A percentile compares a stretch with the other conserved stretches of the same genome.
These are phyloP conservation scores for Tetrapisispora iriomotensis DNA, from an alignment of 805 yeast species.

Conservation along the genomic window DNA sequence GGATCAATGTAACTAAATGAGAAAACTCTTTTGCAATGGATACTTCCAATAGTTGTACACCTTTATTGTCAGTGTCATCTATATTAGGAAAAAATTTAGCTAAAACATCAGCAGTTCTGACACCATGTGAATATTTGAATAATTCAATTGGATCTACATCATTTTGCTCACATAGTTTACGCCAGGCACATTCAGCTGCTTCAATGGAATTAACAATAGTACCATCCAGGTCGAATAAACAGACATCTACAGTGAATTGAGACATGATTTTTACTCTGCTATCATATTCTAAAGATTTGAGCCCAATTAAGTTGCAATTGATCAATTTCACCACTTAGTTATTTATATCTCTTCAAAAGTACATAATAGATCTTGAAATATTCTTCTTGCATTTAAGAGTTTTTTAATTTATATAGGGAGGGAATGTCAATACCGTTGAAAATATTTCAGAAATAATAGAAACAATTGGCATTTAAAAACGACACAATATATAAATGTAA, in stretches of 20 bases:
- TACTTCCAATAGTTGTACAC: slow-evolving; percentile 48
- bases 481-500: too few species aligned
- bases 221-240: slow-evolving; percentile 72
- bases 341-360: too few species aligned
- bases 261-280: background rate
- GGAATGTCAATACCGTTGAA: too few species aligned
- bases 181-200: slow-evolving; percentile 72
- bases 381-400: too few species aligned
- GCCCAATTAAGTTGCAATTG: too few species aligned
- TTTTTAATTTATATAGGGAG: too few species aligned
- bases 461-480: too few species aligned
- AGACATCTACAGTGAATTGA: slow-evolving; percentile 7
- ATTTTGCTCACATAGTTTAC: slow-evolving; percentile 44
- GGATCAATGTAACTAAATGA: slow-evolving; percentile 54
- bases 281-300: too few species aligned
- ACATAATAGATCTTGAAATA: too few species aligned
- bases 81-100: slow-evolving; percentile 57
- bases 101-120: slow-evolving; percentile 62
- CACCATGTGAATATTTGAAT: slow-evolving; percentile 62
- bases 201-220: slow-evolving; percentile 68
- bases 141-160: slow-evolving; percentile 54
- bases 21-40: slow-evolving; percentile 57
- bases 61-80: slow-evolving; percentile 43
- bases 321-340: too few species aligned
- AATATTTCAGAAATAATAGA: too few species aligned